Evolutionary conservation across 1,284 basidiomycete species (phyloP).

Genomic region (Omphalotus olearius): DNA sequence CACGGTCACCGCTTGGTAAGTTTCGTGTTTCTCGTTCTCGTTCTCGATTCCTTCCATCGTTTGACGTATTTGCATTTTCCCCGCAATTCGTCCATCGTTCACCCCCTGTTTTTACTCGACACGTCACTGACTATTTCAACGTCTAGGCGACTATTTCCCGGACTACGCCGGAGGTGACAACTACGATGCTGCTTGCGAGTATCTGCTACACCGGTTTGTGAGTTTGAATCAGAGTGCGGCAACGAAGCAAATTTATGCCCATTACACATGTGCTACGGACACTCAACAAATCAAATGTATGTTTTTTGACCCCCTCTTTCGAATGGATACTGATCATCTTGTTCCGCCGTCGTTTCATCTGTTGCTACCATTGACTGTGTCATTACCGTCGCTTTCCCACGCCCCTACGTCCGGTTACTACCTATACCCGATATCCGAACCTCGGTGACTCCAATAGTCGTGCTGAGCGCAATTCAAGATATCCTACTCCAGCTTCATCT

Average conservation of each 20-base stretch:
- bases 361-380: constrained; percentile 1
- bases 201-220: constrained; percentile 84
- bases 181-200: constrained; percentile 85
- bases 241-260: constrained; percentile 85
- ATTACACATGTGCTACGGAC: constrained; percentile 88
- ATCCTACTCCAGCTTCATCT: constrained; percentile 81
- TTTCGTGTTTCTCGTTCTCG: constrained; percentile 49
- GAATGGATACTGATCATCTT: neutral
- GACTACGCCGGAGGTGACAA: constrained; percentile 78
- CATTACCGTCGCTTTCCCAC: neutral
- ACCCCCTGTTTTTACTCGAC: neutral
- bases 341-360: neutral
- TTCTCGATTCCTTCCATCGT: neutral
- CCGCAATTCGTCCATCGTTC: neutral
- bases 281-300: constrained; percentile 86
- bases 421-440: constrained; percentile 7
- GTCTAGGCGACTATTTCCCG: constrained; percentile 81
- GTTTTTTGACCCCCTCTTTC: constrained; percentile 21
- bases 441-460: constrained; percentile 43
- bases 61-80: neutral
- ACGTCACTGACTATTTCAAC: neutral
- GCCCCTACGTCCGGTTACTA: neutral
- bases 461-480: constrained; percentile 78
- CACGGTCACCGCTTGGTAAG: constrained; percentile 78
- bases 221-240: constrained; percentile 83